phyloP scores from a whole-genome alignment of 2,329 filamentous ascomycete genomes.

The Talaromyces rugulosus region DNA sequence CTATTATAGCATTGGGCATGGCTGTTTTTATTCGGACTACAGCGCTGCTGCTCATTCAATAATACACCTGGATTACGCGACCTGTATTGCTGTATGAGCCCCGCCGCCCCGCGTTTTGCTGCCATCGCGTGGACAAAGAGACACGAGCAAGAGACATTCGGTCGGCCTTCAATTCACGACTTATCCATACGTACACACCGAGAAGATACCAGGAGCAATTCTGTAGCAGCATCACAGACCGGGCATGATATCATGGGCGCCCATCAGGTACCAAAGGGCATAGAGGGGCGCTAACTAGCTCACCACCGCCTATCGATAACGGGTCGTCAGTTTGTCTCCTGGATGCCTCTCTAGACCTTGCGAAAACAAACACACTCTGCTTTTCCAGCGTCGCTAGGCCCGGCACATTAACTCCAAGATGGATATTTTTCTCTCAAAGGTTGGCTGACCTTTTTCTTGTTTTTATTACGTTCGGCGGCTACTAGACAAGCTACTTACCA shows the following conservation, averaged over 20 bases:
- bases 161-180: background rate
- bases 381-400: background rate
- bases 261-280: background rate
- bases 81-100: background rate
- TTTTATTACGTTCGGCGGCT: background rate
- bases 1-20: background rate
- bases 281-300: background rate
- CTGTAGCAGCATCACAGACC: background rate
- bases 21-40: background rate
- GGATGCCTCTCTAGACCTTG: background rate
- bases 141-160: background rate
- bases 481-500: background rate
- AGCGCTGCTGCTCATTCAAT: background rate
- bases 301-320: background rate
- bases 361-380: background rate
- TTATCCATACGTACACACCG: background rate
- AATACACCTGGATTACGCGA: background rate
- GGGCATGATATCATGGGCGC: background rate
- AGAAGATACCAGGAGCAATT: background rate
- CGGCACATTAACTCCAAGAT: constrained; percentile 46
- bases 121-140: background rate
- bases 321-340: background rate
- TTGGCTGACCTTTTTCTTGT: constrained; percentile 26
- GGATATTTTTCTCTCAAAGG: constrained; percentile 65
- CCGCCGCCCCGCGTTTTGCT: background rate